Conservation (phyloP, 176 grass and related monocot species). For the Elymus sibiricus region DNA sequence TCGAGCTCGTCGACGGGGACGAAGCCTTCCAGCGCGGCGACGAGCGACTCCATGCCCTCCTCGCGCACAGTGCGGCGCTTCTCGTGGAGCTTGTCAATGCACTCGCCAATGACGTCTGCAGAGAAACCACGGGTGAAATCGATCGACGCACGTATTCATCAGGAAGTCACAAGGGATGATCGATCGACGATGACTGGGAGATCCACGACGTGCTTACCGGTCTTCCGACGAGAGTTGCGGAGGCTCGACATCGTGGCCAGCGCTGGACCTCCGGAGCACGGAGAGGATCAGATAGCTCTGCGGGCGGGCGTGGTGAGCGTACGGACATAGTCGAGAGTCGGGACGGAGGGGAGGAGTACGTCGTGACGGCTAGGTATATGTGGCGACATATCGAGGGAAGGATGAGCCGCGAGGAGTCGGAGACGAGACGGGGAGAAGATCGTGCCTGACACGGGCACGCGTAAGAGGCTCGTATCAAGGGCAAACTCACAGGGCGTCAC, state of each 20-base stretch:
- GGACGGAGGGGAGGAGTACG: too few species aligned
- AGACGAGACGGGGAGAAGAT: neutral
- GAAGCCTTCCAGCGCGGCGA: slow-evolving; percentile 2
- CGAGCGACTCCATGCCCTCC: neutral
- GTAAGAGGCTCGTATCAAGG: neutral
- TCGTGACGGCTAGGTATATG: neutral
- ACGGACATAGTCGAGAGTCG: too few species aligned
- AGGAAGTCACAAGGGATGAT: neutral
- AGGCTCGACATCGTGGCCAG: neutral
- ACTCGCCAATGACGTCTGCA: neutral
- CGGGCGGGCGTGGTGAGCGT: neutral
- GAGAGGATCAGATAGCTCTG: neutral
- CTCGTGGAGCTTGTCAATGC: slow-evolving; percentile 14
- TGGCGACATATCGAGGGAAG: neutral
- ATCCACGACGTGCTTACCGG: neutral
- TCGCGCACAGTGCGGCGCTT: neutral
- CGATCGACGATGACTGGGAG: neutral
- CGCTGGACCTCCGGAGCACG: neutral
- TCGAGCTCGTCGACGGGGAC: slow-evolving; percentile 1
- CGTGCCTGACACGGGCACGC: neutral
- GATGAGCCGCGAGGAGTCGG: neutral
- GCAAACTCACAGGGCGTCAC: neutral
- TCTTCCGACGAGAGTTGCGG: neutral
- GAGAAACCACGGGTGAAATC: neutral
- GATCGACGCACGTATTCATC: neutral